A percentile compares a stretch with the other conserved stretches of the same genome.
phyloP scores from a whole-genome alignment of 768 basidiomycete genomes.

The Collybiopsis confluens region DNA sequence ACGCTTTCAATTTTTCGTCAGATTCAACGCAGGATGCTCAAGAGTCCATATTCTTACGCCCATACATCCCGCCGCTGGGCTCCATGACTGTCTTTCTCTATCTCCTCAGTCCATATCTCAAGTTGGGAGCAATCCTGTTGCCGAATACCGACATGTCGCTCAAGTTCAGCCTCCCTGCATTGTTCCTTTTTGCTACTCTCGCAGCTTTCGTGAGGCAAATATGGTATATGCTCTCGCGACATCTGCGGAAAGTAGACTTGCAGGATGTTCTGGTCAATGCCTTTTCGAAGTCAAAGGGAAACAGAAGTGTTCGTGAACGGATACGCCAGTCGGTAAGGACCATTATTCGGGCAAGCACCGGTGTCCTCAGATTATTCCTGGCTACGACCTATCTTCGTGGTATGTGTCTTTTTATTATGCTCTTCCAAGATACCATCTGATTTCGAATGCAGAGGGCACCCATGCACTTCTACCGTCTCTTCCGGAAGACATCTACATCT shows the following conservation, averaged over 20 bases:
- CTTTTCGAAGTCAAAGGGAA: slow-evolving; percentile 39
- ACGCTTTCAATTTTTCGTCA: slow-evolving; percentile 32
- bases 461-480: slow-evolving; percentile 48
- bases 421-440: neutral
- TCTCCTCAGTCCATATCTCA: slow-evolving; percentile 64
- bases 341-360: slow-evolving; percentile 40
- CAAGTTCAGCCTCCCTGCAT: slow-evolving; percentile 42
- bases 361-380: slow-evolving; percentile 43
- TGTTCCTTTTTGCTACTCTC: slow-evolving; percentile 52
- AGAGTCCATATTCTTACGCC: slow-evolving; percentile 38
- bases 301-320: slow-evolving; percentile 44
- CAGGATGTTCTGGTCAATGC: slow-evolving; percentile 64
- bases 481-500: slow-evolving; percentile 27
- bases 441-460: slow-evolving; percentile 54
- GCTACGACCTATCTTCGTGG: slow-evolving; percentile 64
- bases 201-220: slow-evolving; percentile 62
- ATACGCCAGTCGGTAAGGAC: slow-evolving; percentile 39
- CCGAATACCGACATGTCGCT: slow-evolving; percentile 46
- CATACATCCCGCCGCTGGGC: slow-evolving; percentile 48
- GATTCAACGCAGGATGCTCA: slow-evolving; percentile 24
- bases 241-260: slow-evolving; percentile 58
- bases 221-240: slow-evolving; percentile 75
- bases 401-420: slow-evolving; percentile 29
- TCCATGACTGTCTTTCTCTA: slow-evolving; percentile 62
- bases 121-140: slow-evolving; percentile 64